Conservation (phyloP, 1,284 basidiomycete genomes). For the Gomphus sp. region DNA sequence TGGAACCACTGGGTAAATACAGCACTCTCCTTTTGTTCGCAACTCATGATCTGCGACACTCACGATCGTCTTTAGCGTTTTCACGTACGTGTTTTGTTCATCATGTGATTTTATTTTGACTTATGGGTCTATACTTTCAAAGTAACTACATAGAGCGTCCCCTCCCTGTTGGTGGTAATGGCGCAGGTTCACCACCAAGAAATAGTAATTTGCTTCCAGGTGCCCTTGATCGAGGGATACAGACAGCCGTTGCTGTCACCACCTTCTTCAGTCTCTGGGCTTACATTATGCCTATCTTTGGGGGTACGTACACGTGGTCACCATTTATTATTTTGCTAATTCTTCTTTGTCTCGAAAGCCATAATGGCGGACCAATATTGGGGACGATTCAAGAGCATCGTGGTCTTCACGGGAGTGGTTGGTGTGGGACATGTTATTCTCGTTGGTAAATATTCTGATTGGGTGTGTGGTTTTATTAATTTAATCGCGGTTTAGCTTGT, state of each 20-base stretch:
- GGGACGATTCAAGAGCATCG: slow-evolving; percentile 71
- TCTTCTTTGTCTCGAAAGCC: background rate
- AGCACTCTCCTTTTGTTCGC: too few relatives aligned
- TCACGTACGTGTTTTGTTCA: too few relatives aligned
- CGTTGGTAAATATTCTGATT: slow-evolving; percentile 1
- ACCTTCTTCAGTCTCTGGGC: slow-evolving; percentile 42
- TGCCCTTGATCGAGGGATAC: slow-evolving; percentile 49
- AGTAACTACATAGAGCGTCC: slow-evolving; percentile 63
- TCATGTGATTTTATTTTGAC: too few relatives aligned
- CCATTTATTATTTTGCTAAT: background rate
- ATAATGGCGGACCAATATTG: slow-evolving; percentile 69
- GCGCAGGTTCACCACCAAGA: slow-evolving; percentile 60
- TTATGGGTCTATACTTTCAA: too few relatives aligned
- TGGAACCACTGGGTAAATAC: too few relatives aligned
- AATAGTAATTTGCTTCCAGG: slow-evolving; percentile 63
- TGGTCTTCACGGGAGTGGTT: slow-evolving; percentile 27
- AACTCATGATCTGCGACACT: too few relatives aligned
- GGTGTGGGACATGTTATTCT: slow-evolving; percentile 14
- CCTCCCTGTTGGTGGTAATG: slow-evolving; percentile 51
- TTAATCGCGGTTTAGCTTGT: too few relatives aligned
- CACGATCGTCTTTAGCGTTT: too few relatives aligned
- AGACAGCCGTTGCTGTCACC: slow-evolving; percentile 49
- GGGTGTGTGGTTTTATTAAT: background rate
- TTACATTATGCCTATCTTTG: slow-evolving; percentile 50
- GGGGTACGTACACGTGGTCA: slow-evolving; percentile 26